Percentiles rank a stretch among this genome's conserved stretches.
phyloP scores from a whole-genome alignment of 2,329 filamentous ascomycete genomes.

The Paraphaeosphaeria sporulosa region DNA sequence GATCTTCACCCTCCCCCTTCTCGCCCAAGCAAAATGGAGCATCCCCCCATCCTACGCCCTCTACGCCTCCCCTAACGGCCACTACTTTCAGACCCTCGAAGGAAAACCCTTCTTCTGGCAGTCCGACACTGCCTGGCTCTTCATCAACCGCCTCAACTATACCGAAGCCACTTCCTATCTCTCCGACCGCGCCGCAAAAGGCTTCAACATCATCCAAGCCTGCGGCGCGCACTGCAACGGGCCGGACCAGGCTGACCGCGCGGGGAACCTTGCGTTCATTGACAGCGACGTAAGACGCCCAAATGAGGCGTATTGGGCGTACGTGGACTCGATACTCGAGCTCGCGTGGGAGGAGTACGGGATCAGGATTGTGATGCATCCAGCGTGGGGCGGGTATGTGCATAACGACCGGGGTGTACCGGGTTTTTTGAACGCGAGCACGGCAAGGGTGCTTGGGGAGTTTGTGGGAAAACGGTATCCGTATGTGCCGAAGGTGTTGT shows the following conservation, averaged over 20 bases:
- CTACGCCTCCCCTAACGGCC: neutral
- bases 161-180: neutral
- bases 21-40: neutral
- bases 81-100: neutral
- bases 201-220: neutral
- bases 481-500: neutral
- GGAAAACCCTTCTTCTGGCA: neutral
- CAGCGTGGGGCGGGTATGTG: neutral
- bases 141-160: neutral
- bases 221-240: constrained; percentile 1
- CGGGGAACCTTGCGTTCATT: neutral
- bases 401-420: neutral
- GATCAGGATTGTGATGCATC: constrained; percentile 3
- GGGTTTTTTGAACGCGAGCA: neutral
- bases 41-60: neutral
- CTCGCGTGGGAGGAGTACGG: neutral
- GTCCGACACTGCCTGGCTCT: neutral
- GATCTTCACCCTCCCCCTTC: neutral
- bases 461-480: constrained; percentile 1
- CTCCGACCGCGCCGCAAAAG: neutral
- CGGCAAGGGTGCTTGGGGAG: neutral
- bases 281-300: neutral
- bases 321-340: neutral
- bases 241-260: neutral
- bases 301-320: neutral